Conservation (phyloP, 2,329 filamentous ascomycete genomes). For the Talaromyces amestolkiae region DNA sequence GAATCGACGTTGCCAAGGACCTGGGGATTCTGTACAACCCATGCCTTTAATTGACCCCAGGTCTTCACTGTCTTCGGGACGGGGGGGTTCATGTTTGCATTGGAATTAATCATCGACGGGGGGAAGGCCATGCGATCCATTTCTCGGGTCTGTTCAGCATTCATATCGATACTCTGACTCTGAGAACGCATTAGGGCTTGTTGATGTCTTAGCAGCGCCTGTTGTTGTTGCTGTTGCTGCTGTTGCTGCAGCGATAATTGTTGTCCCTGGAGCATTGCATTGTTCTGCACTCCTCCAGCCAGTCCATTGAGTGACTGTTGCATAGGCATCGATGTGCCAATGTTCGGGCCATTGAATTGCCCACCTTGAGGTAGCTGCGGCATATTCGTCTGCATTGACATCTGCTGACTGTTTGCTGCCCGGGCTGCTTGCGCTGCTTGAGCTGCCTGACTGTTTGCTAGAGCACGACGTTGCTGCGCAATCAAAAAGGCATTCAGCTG, state of each 20-base stretch:
- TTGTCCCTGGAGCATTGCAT: conserved; percentile 35
- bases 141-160: conserved; percentile 39
- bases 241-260: conserved; percentile 35
- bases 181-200: conserved; percentile 36
- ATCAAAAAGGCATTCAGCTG: conserved; percentile 34
- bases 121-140: conserved; percentile 45
- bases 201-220: conserved; percentile 29
- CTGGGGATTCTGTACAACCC: conserved; percentile 48
- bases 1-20: conserved; percentile 42
- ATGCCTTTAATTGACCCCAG: conserved; percentile 58
- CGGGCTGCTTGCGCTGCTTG: conserved; percentile 28
- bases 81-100: conserved; percentile 31
- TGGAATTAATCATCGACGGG: conserved; percentile 33
- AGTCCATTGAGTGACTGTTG: conserved; percentile 36
- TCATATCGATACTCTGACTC: conserved; percentile 39
- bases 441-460: conserved; percentile 29
- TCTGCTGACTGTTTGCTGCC: conserved; percentile 32
- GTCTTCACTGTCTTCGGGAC: conserved; percentile 53
- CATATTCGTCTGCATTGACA: conserved; percentile 31
- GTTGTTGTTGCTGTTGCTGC: conserved; percentile 31
- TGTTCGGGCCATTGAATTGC: conserved; percentile 36
- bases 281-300: conserved; percentile 29
- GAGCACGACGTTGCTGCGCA: conserved; percentile 33
- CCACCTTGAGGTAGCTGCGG: conserved; percentile 37
- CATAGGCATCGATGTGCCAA: conserved; percentile 35